Percentiles rank a stretch among this genome's conserved stretches.
These are phyloP conservation scores for Botrytis elliptica DNA, from an alignment of 2,329 filamentous ascomycete species.

Conservation along the genomic window DNA sequence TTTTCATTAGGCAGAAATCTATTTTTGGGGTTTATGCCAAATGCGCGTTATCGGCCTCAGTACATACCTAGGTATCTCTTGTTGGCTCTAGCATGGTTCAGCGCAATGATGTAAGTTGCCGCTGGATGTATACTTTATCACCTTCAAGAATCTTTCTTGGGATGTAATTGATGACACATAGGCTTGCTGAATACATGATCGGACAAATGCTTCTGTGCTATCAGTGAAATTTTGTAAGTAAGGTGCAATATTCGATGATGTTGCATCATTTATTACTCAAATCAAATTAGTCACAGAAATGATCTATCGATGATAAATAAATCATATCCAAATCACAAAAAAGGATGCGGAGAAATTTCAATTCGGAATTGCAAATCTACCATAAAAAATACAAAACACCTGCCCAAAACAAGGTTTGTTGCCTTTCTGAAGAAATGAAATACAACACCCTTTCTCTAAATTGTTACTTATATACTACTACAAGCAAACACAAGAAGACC, in stretches of 20 bases:
- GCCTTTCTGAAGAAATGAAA: background rate
- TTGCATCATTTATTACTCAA: background rate
- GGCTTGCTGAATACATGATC: background rate
- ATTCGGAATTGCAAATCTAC: background rate
- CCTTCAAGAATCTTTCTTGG: background rate
- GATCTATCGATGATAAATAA: background rate
- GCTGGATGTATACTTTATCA: background rate
- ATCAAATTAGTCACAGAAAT: background rate
- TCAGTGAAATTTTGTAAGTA: background rate
- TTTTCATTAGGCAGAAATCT: too few relatives aligned
- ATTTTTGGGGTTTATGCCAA: too few relatives aligned
- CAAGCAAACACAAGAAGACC: background rate
- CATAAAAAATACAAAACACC: too few relatives aligned
- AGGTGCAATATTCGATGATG: background rate
- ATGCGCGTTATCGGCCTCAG: too few relatives aligned
- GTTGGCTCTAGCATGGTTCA: background rate
- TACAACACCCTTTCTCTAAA: background rate
- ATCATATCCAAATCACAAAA: background rate
- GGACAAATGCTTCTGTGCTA: background rate
- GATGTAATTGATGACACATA: background rate
- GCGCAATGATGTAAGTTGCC: background rate
- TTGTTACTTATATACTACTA: conserved; percentile 5
- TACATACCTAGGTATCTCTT: background rate
- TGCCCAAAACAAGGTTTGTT: background rate
- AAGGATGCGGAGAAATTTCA: background rate